Evolutionary conservation across 305 asterid genomes (phyloP).

Genomic region (Withania somnifera): DNA sequence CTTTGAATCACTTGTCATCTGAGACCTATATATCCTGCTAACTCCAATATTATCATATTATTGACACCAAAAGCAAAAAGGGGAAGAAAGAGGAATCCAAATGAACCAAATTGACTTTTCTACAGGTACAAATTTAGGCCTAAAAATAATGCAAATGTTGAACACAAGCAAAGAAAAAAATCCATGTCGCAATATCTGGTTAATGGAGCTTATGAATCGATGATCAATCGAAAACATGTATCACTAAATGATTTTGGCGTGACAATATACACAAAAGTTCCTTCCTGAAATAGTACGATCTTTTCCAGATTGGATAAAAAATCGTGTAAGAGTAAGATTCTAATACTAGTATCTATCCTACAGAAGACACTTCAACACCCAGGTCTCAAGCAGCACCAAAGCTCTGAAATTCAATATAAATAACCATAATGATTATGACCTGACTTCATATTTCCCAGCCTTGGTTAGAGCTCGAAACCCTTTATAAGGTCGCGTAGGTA

Average conservation of each 20-base stretch:
- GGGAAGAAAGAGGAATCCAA: neutral
- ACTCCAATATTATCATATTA: no score
- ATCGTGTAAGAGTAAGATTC: no score
- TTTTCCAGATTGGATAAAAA: neutral
- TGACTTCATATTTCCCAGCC: conserved; percentile 71
- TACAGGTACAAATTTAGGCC: no score
- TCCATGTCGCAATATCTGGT: neutral
- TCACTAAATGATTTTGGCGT: neutral
- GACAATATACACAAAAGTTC: neutral
- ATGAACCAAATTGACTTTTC: no score
- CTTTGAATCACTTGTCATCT: neutral
- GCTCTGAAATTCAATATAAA: neutral
- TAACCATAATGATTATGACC: conserved; percentile 31
- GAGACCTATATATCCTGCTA: neutral
- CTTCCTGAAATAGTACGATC: neutral
- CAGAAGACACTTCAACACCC: neutral
- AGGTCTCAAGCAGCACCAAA: neutral
- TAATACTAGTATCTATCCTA: neutral
- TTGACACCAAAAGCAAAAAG: neutral
- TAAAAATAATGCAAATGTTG: neutral
- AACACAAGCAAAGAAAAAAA: neutral
- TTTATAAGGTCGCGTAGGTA: conserved; percentile 57
- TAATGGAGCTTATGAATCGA: neutral
- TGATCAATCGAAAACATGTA: neutral
- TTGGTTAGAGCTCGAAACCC: conserved; percentile 81